Conservation (phyloP, 106 monocot species). For the Amphibolis antarctica region DNA sequence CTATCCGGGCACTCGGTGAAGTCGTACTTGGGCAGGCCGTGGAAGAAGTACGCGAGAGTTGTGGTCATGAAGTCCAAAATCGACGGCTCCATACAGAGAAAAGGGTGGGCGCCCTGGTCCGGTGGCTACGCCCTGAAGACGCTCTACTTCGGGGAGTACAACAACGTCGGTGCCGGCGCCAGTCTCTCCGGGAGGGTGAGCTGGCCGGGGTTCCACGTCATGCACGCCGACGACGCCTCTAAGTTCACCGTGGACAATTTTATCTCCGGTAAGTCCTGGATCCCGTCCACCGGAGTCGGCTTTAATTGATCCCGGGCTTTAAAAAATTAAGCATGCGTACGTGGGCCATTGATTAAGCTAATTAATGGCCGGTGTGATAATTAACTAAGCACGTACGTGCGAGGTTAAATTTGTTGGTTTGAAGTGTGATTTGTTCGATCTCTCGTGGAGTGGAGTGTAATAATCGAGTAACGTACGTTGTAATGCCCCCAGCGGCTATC, state of each 20-base stretch:
- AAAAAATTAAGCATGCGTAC: too few species aligned
- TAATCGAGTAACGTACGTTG: too few species aligned
- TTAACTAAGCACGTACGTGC: too few species aligned
- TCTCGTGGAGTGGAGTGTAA: too few species aligned
- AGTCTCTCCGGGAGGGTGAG: constrained; percentile 23
- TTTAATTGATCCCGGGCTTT: constrained; percentile 7
- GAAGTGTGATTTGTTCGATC: too few species aligned
- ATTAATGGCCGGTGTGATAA: too few species aligned
- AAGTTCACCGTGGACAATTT: constrained; percentile 46
- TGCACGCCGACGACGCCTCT: constrained; percentile 19
- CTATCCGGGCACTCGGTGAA: constrained; percentile 8
- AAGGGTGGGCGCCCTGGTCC: constrained; percentile 54
- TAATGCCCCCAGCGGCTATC: too few species aligned
- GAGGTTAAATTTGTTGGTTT: too few species aligned
- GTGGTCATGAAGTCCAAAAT: constrained; percentile 58
- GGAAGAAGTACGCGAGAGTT: constrained; percentile 51
- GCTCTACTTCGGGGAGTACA: constrained; percentile 49
- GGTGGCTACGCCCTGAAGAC: constrained; percentile 35
- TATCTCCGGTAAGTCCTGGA: constrained; percentile 42
- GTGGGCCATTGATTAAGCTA: too few species aligned
- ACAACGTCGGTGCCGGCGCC: constrained; percentile 41
- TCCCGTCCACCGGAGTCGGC: constrained; percentile 11
- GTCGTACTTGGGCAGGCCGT: constrained; percentile 54
- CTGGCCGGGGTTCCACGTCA: constrained; percentile 53
- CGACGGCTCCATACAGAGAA: constrained; percentile 33